phyloP scores from a whole-genome alignment of 75 land plant species.

The Cupressus sempervirens region DNA sequence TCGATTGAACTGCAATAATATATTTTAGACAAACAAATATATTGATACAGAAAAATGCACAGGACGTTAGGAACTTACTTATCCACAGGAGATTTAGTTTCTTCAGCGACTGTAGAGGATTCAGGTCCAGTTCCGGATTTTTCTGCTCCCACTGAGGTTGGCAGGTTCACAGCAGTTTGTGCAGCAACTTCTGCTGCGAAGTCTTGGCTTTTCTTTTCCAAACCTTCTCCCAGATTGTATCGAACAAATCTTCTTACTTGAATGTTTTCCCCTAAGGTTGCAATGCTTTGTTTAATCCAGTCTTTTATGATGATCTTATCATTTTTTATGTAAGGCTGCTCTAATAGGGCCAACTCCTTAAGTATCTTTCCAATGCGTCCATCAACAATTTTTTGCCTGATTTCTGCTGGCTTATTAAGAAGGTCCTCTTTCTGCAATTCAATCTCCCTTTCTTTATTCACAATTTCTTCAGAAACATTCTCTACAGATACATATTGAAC shows the following conservation, averaged over 20 bases:
- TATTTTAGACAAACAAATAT: background rate
- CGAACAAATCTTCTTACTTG: slow-evolving; percentile 87
- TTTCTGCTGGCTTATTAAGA: slow-evolving; percentile 76
- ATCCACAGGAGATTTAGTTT: slow-evolving; percentile 33
- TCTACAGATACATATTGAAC: slow-evolving; percentile 71
- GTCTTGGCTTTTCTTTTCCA: slow-evolving; percentile 83
- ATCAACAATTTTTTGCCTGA: slow-evolving; percentile 85
- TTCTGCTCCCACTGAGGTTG: slow-evolving; percentile 18
- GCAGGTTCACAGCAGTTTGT: slow-evolving; percentile 64
- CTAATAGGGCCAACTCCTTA: slow-evolving; percentile 76
- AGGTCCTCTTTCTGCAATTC: slow-evolving; percentile 96
- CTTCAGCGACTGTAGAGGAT: slow-evolving; percentile 8
- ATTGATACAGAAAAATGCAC: background rate
- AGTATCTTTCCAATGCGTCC: slow-evolving; percentile 83
- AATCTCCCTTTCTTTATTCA: slow-evolving; percentile 76
- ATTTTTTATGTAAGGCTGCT: slow-evolving; percentile 89
- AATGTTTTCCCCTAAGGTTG: slow-evolving; percentile 92
- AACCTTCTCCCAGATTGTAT: slow-evolving; percentile 91
- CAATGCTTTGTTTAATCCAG: slow-evolving; percentile 77
- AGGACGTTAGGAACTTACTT: slow-evolving; percentile 35
- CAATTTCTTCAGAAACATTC: slow-evolving; percentile 77
- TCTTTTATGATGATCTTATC: slow-evolving; percentile 80
- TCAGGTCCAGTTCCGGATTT: slow-evolving; percentile 11
- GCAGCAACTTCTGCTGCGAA: slow-evolving; percentile 99
- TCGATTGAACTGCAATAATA: background rate